Base-by-base conservation (phyloP, 495 filamentous ascomycete genomes). In the Jackrogersella minutella region DNA sequence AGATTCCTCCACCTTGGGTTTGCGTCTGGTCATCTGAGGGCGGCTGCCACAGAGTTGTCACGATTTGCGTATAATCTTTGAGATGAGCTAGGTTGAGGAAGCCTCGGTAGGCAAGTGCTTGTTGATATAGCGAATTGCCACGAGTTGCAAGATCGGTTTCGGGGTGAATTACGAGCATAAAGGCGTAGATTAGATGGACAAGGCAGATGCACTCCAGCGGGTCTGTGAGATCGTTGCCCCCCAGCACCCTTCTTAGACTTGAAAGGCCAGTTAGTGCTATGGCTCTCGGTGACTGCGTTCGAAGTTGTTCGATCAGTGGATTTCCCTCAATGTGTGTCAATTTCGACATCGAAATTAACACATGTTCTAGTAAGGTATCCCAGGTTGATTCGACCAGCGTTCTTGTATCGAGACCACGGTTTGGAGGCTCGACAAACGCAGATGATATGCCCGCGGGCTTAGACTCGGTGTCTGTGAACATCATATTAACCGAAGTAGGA, bases 141-240 rank as follows among this genome's bases (percentile, higher is more conserved):
- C 64, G 69, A 7, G 58, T 34, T 4, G 66, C 49, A 13, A 75
- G 57, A 3, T 71, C 74, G 26, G 76, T 66, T 50, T 76, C 77
- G 47, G n/a, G n/a, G n/a, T 80, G 68, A 7, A 79, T 51, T 6
- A 78, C 72, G 19, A 82, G 47, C n/a, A 79, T 81, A 17, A 83
- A 73, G 5, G 80, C 76, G 49, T 79, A 82, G 26, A 80, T 71
- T 13, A 83, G 54, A 50, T 82, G 79, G 17, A 80, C 60, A 59
- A 82, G 76, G 66, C 79, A 83, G 7, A 82, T 57, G 3, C 69
- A 74, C 16, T 80, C 73, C 54, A 74, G 58, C 6, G 81, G 73
- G 0, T 77, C 76, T 0, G 69, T 60, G 1, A 73, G 66, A 2
- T 70, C 58, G 8, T 66, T 51, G 22, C 77, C 75, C 19, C 74